Conservation (phyloP, 2,329 filamentous ascomycete genomes). For the Orbilia brochopaga region DNA sequence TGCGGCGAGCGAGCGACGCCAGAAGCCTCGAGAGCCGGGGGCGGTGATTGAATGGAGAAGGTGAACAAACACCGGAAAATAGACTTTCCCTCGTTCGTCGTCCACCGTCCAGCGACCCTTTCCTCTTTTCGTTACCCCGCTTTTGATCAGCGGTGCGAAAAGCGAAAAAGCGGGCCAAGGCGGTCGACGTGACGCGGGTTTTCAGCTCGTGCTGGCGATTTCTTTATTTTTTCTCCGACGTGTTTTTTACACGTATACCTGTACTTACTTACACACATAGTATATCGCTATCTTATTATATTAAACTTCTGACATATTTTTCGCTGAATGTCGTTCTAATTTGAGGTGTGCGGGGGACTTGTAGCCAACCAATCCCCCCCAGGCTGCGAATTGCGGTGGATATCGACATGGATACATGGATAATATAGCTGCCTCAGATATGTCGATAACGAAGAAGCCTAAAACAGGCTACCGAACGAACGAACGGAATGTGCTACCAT, state of each 20-base stretch:
- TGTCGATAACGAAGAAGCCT: not conserved
- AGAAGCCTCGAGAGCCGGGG: constrained; percentile 8
- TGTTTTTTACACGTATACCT: not conserved
- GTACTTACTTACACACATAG: no score
- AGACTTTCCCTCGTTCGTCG: constrained; percentile 15
- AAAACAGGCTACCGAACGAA: no score
- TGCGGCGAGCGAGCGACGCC: constrained; percentile 27
- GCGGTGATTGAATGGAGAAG: constrained; percentile 50
- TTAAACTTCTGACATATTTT: not conserved
- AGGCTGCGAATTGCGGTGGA: not conserved
- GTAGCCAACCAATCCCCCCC: no score
- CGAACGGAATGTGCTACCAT: no score
- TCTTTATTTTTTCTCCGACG: constrained; percentile 4
- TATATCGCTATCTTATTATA: no score
- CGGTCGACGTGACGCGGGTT: not conserved
- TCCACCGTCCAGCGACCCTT: not conserved
- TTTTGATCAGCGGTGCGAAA: constrained; percentile 28
- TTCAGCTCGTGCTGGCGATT: constrained; percentile 17
- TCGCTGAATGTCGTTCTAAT: not conserved
- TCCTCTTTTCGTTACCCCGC: constrained; percentile 31
- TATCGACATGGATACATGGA: constrained; percentile 3
- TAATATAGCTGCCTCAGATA: constrained; percentile 6
- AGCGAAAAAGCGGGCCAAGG: constrained; percentile 21
- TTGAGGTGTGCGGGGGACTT: not conserved
- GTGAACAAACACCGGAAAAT: constrained; percentile 28